Conservation (phyloP, 805 yeast genomes). For the Ogataea polymorpha region DNA sequence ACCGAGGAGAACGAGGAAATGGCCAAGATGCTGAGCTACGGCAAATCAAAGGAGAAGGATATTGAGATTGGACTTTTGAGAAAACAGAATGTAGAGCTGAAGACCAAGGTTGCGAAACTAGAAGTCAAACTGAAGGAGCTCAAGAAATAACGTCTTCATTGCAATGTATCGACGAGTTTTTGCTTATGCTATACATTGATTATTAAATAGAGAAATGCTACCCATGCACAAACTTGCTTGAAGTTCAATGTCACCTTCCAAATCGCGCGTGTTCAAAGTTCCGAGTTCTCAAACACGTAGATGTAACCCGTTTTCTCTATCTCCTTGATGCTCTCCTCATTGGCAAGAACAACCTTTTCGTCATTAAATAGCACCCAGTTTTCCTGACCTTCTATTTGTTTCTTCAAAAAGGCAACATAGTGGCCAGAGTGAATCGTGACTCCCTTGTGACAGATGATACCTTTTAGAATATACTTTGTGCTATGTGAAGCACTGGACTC, state of each 20-base stretch:
- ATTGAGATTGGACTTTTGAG: slow-evolving; percentile 64
- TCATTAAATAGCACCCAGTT: slow-evolving; percentile 84
- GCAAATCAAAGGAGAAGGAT: slow-evolving; percentile 69
- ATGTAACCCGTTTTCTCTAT: slow-evolving; percentile 46
- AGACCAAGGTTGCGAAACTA: slow-evolving; percentile 31
- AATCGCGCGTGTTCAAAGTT: not conserved
- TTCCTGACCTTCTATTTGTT: slow-evolving; percentile 36
- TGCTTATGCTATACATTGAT: too few species aligned
- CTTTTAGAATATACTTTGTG: slow-evolving; percentile 46
- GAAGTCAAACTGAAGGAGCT: slow-evolving; percentile 26
- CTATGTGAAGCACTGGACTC: slow-evolving; percentile 3
- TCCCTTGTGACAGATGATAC: slow-evolving; percentile 87
- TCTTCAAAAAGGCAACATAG: slow-evolving; percentile 73
- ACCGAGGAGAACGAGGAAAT: slow-evolving; percentile 69
- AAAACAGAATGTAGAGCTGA: slow-evolving; percentile 46
- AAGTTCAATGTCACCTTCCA: too few species aligned
- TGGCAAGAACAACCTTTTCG: slow-evolving; percentile 73
- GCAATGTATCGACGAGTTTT: too few species aligned
- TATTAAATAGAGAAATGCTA: too few species aligned
- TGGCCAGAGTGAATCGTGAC: slow-evolving; percentile 88
- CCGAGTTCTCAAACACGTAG: slow-evolving; percentile 36
- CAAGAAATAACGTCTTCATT: not conserved
- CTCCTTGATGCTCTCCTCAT: slow-evolving; percentile 40
- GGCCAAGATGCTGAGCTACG: slow-evolving; percentile 67
- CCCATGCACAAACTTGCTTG: too few species aligned